These are phyloP conservation scores for Ensete ventricosum DNA, from an alignment of 176 grass and related monocot genomes.

Conservation along the genomic window DNA sequence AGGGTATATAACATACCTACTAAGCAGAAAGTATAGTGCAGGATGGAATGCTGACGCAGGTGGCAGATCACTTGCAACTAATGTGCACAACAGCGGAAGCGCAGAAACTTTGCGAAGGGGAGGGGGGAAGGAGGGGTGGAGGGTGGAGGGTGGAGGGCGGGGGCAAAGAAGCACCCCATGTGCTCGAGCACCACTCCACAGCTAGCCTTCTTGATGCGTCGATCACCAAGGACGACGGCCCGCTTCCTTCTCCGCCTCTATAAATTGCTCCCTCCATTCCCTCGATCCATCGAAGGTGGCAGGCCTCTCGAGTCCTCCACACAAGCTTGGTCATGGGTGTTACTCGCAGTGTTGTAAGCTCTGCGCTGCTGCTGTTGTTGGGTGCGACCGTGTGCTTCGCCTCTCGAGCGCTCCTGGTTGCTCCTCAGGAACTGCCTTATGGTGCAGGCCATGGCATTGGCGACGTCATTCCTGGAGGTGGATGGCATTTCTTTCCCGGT, in stretches of 20 bases:
- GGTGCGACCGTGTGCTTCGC: background rate
- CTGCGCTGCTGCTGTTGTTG: background rate
- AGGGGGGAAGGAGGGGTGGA: background rate
- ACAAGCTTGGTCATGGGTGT: background rate
- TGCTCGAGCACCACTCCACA: background rate
- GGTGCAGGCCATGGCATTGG: background rate
- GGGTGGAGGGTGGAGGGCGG: background rate
- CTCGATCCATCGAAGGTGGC: background rate
- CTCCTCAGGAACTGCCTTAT: background rate
- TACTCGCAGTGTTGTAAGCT: background rate
- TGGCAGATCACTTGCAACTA: background rate
- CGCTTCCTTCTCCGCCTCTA: background rate
- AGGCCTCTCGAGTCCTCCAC: background rate
- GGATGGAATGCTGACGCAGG: background rate
- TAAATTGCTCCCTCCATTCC: background rate
- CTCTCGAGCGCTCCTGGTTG: background rate
- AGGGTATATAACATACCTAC: no score
- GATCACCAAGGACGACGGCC: background rate
- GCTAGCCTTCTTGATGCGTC: background rate
- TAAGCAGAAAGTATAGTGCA: no score
- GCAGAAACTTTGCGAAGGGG: background rate
- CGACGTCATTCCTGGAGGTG: background rate
- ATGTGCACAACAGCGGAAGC: background rate
- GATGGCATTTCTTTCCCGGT: background rate
- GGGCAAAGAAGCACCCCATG: background rate